phyloP scores from a whole-genome alignment of 257 asterid species.

The Solanum corneliomulleri region DNA sequence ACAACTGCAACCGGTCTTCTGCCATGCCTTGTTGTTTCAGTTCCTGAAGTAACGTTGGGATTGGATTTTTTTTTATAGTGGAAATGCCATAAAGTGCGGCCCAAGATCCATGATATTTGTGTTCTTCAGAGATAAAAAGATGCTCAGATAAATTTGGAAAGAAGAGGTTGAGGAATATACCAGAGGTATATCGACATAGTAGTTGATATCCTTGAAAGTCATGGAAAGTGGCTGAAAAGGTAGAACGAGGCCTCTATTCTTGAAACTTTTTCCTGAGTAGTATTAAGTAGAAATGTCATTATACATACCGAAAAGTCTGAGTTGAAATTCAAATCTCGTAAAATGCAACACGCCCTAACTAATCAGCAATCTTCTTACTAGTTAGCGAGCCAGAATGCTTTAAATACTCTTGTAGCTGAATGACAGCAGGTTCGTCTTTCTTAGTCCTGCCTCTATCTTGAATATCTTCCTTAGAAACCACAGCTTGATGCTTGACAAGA shows the following conservation, averaged over 20 bases:
- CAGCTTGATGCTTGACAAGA: conserved; percentile 72
- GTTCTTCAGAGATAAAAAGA: conserved; percentile 1
- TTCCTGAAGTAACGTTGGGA: conserved; percentile 38
- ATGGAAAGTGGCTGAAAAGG: conserved; percentile 82
- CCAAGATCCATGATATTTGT: background rate
- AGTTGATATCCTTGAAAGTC: conserved; percentile 76
- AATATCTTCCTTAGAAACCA: conserved; percentile 61
- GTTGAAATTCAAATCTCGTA: background rate
- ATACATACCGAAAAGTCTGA: background rate
- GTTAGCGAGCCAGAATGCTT: conserved; percentile 81
- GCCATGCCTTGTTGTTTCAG: conserved; percentile 81
- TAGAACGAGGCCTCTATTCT: conserved; percentile 79
- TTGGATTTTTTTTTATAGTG: no score
- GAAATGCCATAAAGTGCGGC: no score
- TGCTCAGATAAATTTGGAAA: conserved; percentile 1
- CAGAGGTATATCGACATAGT: conserved; percentile 86
- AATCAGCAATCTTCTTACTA: conserved; percentile 34
- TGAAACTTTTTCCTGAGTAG: conserved; percentile 68
- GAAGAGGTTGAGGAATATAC: conserved; percentile 29
- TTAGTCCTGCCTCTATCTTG: conserved; percentile 43
- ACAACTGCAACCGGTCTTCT: conserved; percentile 65
- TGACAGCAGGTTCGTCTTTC: conserved; percentile 56
- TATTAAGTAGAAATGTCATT: background rate
- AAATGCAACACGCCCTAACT: background rate
- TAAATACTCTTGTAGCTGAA: conserved; percentile 74